Evolutionary conservation across 2,329 filamentous ascomycete species (phyloP).

Genomic region (Hypoxylon sp.): DNA sequence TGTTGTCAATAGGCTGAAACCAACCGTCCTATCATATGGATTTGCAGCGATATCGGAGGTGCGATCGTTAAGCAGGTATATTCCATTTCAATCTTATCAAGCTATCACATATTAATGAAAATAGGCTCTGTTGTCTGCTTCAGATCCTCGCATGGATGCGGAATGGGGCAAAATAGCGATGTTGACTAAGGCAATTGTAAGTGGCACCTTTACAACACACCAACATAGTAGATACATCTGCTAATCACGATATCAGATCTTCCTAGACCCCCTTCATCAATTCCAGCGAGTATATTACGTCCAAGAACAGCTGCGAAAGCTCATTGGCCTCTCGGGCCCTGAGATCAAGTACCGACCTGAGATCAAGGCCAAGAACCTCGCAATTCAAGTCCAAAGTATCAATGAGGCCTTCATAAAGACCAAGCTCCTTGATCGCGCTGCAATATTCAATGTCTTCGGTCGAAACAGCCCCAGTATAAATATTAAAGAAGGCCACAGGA

Average conservation of each 20-base stretch:
- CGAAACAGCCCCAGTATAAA: background rate
- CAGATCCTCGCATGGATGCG: background rate
- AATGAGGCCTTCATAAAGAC: conserved; percentile 11
- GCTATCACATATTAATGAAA: background rate
- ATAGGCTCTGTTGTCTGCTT: conserved; percentile 15
- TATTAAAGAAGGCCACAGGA: too few relatives aligned
- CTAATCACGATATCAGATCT: conserved; percentile 12
- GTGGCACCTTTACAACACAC: background rate
- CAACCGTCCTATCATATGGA: conserved; percentile 32
- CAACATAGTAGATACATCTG: background rate
- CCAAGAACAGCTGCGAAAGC: conserved; percentile 12
- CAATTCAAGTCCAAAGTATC: conserved; percentile 3
- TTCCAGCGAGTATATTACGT: conserved; percentile 3
- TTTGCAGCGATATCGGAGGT: conserved; percentile 32
- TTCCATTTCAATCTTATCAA: background rate
- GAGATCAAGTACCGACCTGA: conserved; percentile 5
- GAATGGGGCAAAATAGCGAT: conserved; percentile 14
- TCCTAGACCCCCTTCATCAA: conserved; percentile 14
- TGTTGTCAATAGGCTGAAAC: conserved; percentile 11
- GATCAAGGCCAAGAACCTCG: conserved; percentile 16
- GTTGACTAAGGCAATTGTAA: conserved; percentile 18
- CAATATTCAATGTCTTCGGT: conserved; percentile 16
- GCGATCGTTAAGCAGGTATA: conserved; percentile 30
- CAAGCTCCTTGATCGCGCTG: conserved; percentile 17
- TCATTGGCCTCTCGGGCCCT: conserved; percentile 15